phyloP scores from a whole-genome alignment of 192 early-diverging fungal genomes.

The Entophlyctis helioformis region DNA sequence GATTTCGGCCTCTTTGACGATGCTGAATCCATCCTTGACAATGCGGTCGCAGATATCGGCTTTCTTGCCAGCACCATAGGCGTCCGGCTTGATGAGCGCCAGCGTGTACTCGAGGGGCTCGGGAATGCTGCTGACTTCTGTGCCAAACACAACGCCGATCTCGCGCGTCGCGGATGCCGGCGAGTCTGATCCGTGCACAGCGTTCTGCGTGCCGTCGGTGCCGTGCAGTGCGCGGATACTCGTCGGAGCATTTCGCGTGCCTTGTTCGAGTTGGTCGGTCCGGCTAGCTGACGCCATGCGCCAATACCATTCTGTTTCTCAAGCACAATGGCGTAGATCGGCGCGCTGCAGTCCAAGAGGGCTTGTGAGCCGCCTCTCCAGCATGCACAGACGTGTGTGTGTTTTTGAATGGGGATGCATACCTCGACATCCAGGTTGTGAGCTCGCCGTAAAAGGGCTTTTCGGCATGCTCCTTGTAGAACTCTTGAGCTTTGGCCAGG shows the following conservation, averaged over 20 bases:
- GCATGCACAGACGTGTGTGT: conserved; percentile 24
- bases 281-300: conserved; percentile 41
- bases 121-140: too few species aligned
- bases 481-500: conserved; percentile 24
- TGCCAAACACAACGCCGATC: conserved; percentile 28
- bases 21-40: conserved; percentile 24
- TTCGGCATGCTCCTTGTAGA: conserved; percentile 32
- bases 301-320: conserved; percentile 37
- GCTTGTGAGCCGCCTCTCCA: conserved; percentile 39
- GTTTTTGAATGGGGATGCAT: too few species aligned
- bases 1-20: conserved; percentile 32
- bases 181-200: conserved; percentile 50
- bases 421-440: conserved; percentile 37
- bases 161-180: conserved; percentile 25
- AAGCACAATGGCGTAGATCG: conserved; percentile 44
- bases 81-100: conserved; percentile 43
- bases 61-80: conserved; percentile 29
- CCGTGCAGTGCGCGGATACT: conserved; percentile 44
- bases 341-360: conserved; percentile 20
- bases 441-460: conserved; percentile 32
- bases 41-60: conserved; percentile 31
- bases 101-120: conserved; percentile 23
- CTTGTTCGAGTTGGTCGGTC: conserved; percentile 46
- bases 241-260: conserved; percentile 34
- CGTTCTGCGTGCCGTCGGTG: conserved; percentile 37